Evolutionary conservation across 1,139 yeast species (phyloP), one percentile per base, ranked within the genome.

Genomic region (Candida gigantensis): DNA sequence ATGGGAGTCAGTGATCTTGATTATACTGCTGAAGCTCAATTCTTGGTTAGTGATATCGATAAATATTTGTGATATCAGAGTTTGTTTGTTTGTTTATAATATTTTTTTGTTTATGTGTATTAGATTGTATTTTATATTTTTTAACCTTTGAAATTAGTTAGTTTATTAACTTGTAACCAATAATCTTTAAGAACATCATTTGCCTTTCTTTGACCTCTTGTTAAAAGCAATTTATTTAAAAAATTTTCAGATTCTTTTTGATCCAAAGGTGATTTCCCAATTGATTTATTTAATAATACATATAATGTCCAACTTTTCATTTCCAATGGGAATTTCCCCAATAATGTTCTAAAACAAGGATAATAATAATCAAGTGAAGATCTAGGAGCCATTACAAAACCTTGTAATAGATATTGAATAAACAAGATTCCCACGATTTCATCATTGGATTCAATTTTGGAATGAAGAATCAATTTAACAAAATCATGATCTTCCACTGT

Each of bases 201-300:
- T 1, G 83, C 81, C 36, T 72, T 69, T 39, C 87, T 62, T 28
- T 74, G 77, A 0, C 94, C 94, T 44, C 89, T 67, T 0, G 88
- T 77, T 6, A 80, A 41, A 58, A 81, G 55, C 12, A 86, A 49
- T 54, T 79, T 79, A 38, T 72, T 75, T 4, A 80, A 54, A 45
- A 84, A 77, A 2, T 61, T 50, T 6, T 64, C 62, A 37, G 55
- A 52, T 8, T 39, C 42, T 17, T 24, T 21, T 12, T 20, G 17
- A n/a, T 18, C 23, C 10, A 44, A 32, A 12, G 18, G 23, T 1
- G 29, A 42, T 30, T 66, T 52, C 20, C 49, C 51, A 6, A 31
- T 8, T 4, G 27, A 7, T 12, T 10, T 20, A 15, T 42, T 37
- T 6, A 32, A 25, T 6, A 40, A 29, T 3, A 38, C 77, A 55